Evolutionary conservation across 2,329 filamentous ascomycete species (phyloP), one percentile per base, ranked within the genome.

Genomic region (Chaetomiaceae sp.): DNA sequence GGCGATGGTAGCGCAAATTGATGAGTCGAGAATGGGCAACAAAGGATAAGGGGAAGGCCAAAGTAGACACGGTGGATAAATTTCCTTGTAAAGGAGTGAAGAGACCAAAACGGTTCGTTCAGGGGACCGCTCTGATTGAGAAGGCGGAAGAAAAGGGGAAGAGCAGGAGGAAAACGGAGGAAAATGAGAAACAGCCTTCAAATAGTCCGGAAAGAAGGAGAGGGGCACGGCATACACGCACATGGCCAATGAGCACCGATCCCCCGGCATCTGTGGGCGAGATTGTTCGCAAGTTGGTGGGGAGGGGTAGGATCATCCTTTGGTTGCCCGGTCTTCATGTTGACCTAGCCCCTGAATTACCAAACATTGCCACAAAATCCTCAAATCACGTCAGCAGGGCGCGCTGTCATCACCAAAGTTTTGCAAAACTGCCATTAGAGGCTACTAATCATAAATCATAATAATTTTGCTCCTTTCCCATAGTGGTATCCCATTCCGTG

Each of bases 401-500:
- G 4, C 21, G 13, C 8, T 3, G 5, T 4, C 14, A 8, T 7
- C 5, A 7, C 37, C 7, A 30, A 13, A 27, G 5, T 34, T 30
- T 18, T 29, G 11, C 40, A 46, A 34, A 34, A 32, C 4, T 27
- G 40, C 45, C 43, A 43, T 48, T 44, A 8, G 4, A 27, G n/a
- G 10, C 18, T 47, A 40, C 9, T 38, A 21, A 41, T 42, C 49
- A 42, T 48, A 37, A 51, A 43, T 25, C 54, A 51, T 34, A n/a
- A 36, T 23, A 6, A 47, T 37, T 18, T 14, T 13, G 29, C 40
- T 52, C 29, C 48, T 23, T 18, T 30, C 14, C 42, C 36, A 40
- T 23, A 16, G 37, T 57, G 56, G 58, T 62, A 62, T 62, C 51
- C 46, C 53, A 2, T 57, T 46, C 51, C 18, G 4, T 34, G 11